A percentile compares a stretch with the other conserved stretches of the same genome.
Conservation (phyloP, 148 eudicot species). For the Arctostaphylos glauca region DNA sequence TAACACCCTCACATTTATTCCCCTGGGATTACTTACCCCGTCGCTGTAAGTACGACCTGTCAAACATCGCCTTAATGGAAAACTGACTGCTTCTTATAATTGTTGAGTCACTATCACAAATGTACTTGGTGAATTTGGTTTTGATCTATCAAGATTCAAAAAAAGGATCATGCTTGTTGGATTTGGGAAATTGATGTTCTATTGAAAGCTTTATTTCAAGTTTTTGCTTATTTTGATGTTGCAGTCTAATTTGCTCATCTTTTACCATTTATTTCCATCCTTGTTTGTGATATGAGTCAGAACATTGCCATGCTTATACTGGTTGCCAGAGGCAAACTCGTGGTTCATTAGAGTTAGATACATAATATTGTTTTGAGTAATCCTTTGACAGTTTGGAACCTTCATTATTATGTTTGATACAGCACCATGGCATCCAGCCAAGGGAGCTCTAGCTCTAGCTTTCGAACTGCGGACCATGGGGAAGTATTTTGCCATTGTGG, state of each 20-base stretch:
- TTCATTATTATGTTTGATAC: too few species aligned
- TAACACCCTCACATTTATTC: background rate
- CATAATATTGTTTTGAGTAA: too few species aligned
- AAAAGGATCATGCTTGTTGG: background rate
- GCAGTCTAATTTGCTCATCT: background rate
- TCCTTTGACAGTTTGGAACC: too few species aligned
- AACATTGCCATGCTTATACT: background rate
- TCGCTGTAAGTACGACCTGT: background rate
- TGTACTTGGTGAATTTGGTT: background rate
- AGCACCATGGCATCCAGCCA: too few species aligned
- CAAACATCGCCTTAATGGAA: background rate
- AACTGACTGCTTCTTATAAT: background rate
- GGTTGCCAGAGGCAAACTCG: too few species aligned
- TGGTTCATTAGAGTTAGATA: too few species aligned
- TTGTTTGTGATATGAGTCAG: background rate
- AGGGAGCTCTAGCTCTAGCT: too few species aligned
- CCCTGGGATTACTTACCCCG: background rate
- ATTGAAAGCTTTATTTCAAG: background rate
- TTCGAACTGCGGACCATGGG: too few species aligned
- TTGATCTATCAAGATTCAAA: conserved; percentile 1
- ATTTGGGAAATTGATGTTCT: background rate
- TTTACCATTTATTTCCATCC: background rate
- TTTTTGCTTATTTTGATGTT: conserved; percentile 1
- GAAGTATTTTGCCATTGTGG: too few species aligned
- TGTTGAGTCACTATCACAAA: background rate